These are phyloP conservation scores for Cetraspora pellucida DNA, from an alignment of 192 early-diverging fungal genomes.

Conservation along the genomic window DNA sequence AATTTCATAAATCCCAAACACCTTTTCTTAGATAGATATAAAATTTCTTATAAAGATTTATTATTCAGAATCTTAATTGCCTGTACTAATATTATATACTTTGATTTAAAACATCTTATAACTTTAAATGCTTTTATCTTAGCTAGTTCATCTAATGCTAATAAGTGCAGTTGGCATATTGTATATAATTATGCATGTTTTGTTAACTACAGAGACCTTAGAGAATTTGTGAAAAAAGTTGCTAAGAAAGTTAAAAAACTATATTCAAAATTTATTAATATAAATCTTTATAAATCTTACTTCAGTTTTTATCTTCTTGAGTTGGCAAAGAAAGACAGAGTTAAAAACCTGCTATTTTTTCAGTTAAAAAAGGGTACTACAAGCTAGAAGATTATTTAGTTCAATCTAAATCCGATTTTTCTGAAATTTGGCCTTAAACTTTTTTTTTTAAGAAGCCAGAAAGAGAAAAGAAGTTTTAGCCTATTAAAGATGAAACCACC, in stretches of 20 bases:
- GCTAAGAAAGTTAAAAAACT: neutral
- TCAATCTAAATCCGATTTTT: slow-evolving; percentile 23
- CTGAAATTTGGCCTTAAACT: slow-evolving; percentile 18
- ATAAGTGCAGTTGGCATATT: slow-evolving; percentile 28
- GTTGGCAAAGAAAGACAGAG: slow-evolving; percentile 6
- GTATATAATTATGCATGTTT: slow-evolving; percentile 2
- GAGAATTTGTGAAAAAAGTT: slow-evolving; percentile 14
- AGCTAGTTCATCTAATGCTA: slow-evolving; percentile 17
- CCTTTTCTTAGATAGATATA: neutral
- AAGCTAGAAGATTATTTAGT: slow-evolving; percentile 29
- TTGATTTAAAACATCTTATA: neutral
- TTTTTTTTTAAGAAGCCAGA: slow-evolving; percentile 19
- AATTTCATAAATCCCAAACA: neutral
- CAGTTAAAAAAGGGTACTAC: slow-evolving; percentile 3
- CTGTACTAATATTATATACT: slow-evolving; percentile 1
- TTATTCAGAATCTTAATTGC: slow-evolving; percentile 17
- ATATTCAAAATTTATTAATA: slow-evolving; percentile 24
- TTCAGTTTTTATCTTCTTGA: slow-evolving; percentile 16
- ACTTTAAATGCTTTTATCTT: slow-evolving; percentile 21
- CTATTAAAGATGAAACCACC: neutral
- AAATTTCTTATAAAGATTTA: slow-evolving; percentile 15
- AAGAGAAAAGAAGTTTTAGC: slow-evolving; percentile 12
- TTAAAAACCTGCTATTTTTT: neutral
- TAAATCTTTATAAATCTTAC: slow-evolving; percentile 8
- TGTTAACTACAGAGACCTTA: slow-evolving; percentile 23